A percentile compares a stretch with the other conserved stretches of the same genome.
Conservation (phyloP, 768 basidiomycete genomes). For the Mrakia frigida region DNA sequence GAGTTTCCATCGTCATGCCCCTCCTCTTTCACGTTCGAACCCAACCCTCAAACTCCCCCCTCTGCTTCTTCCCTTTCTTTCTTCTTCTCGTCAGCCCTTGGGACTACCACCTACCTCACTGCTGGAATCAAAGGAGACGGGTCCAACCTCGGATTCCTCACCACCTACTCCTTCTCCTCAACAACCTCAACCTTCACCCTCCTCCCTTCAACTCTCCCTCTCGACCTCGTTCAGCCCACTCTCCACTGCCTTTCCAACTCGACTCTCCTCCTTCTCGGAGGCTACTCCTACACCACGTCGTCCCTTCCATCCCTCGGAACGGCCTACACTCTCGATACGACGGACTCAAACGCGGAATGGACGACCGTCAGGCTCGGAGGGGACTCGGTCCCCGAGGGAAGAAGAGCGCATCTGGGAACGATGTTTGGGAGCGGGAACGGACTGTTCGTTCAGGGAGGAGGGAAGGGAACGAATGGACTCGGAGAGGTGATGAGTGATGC, state of each 20-base stretch:
- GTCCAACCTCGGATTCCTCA: slow-evolving; percentile 16
- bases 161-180: slow-evolving; percentile 23
- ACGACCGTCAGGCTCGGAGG: slow-evolving; percentile 13
- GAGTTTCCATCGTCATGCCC: not conserved
- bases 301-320: slow-evolving; percentile 6
- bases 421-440: slow-evolving; percentile 25
- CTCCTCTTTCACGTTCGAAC: not conserved
- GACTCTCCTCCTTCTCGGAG: slow-evolving; percentile 31
- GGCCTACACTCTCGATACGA: slow-evolving; percentile 31
- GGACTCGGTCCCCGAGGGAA: not conserved
- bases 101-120: slow-evolving; percentile 7
- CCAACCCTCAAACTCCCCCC: not conserved
- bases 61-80: not conserved
- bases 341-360: slow-evolving; percentile 8
- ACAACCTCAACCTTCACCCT: slow-evolving; percentile 8
- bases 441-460: slow-evolving; percentile 25
- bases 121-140: slow-evolving; percentile 23
- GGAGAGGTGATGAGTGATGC: slow-evolving; percentile 23
- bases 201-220: slow-evolving; percentile 12
- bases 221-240: slow-evolving; percentile 26
- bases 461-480: slow-evolving; percentile 23
- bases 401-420: slow-evolving; percentile 18
- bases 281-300: not conserved
- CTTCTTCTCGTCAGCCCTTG: not conserved
- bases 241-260: slow-evolving; percentile 30